Evolutionary conservation across 2,329 filamentous ascomycete genomes (phyloP), one percentile per base, ranked within the genome.

Genomic region (Ophiostoma novo-ulmi): DNA sequence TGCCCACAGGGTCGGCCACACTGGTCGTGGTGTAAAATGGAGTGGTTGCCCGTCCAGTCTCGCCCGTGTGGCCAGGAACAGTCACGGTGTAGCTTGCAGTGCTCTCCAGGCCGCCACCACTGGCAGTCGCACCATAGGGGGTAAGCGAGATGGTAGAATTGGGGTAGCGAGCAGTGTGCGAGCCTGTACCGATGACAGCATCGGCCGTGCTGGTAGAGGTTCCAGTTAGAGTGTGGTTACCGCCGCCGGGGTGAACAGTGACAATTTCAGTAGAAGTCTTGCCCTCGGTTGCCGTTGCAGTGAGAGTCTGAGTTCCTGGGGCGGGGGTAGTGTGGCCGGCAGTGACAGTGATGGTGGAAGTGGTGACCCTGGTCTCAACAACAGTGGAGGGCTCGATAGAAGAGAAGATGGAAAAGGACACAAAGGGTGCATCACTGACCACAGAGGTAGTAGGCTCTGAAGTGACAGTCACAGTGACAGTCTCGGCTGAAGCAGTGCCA

Each of bases 1-100:
- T 76, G 22, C 69, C 44, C 11, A 61, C 31, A 7, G 73, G 72
- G 31, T 72, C 70, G 14, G 44, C 67, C 71, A 76, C 75, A 68
- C 75, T 79, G 70, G 76, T 76, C 71, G 76, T 77, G 41, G 76
- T 76, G 58, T 63, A 35, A 6, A 74, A 74, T 0, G 68, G 22
- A 14, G 67, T 39, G 6, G 61, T 44, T 22, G 38, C 26, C 38
- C 61, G 35, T 10, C 66, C 69, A 4, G 71, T 63, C 61, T 67
- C 65, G 7, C 55, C 44, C 48, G 48, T 68, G 35, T 52, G 44
- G 64, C 36, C 22, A 39, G 63, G 69, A 11, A 73, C 5, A 1
- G 72, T 71, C 44, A 74, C 13, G 0, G 70, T 74, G 20, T 39
- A 73, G 70, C 67, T 74, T 39, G 69, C 71, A 38, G 73, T 74